Base-by-base conservation (phyloP, 257 asterid genomes). In the Solanum arcanum region DNA sequence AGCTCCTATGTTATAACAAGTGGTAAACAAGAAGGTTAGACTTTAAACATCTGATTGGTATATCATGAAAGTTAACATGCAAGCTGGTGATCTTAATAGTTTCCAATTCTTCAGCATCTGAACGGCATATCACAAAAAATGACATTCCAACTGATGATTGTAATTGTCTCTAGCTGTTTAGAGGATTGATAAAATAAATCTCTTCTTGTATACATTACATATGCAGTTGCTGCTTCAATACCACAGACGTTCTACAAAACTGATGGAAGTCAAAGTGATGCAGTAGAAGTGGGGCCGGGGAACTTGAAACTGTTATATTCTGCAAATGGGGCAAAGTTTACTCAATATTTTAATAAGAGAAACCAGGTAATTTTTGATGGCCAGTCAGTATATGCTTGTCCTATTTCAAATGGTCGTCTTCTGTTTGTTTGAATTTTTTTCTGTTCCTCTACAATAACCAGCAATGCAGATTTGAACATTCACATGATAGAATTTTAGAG, bases 231-330 rank as follows among this genome's bases (percentile, higher is more conserved):
- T 87, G 92, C 80, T 89, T 90, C 89, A 47, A 90, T 80, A 60
- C 89, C 85, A 78, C 91, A 91, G 86, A 66, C 74, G 15, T 60
- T 91, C 7, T 70, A 91, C 89, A 56, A 47, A 69, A 78, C 89
- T 81, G 91, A 77, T 62, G 94, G 91, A 86, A 89, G 90, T 87
- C 94, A 91, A 90, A 86, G 75, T 68, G 92, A 90, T 87, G 88
- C 73, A 41, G 90, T 97, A 80, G 94, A 92, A 92, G 92, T 95
- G 46, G 99, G 99, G 68, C 87, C 95, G 12, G 98, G 98, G 73
- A 86, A 91, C 88, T 92, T 97, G 96, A 97, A 93, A 93, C 97
- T 97, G 86, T 86, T 89, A 76, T 97, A 89, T 91, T 93, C 98
- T 76, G 95, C 92, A 91, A 90, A 88, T 20, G 91, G 92, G 83